Base-by-base conservation (phyloP, 176 grass and related monocot genomes). In the Zea mays region DNA sequence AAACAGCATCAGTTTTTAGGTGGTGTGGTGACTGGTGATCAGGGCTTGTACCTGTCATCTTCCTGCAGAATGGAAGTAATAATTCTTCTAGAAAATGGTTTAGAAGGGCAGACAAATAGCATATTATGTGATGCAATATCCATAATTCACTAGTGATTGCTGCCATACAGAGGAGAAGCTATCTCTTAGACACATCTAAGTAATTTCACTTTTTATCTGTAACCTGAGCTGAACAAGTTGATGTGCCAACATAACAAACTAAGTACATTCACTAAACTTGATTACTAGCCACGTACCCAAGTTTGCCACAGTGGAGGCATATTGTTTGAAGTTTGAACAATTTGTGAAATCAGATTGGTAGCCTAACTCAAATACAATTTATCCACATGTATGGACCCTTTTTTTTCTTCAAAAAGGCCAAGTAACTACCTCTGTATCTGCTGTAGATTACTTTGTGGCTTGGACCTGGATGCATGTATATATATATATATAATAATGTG, bases 401-500 rank as follows among this genome's bases (percentile, higher is more conserved):
- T 75, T 45, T 85, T 17, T 75, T 15, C 6, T 76, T 55, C 27
- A 69, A 64, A 64, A 52, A 10, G 6, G 61, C 17, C 5, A 63
- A 1, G 6, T 3, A 4, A 21, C 21, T 40, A 35, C 21, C 11
- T 52, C 57, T 43, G 14, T 79, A 62, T 45, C 49, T 79, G 7
- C 9, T n/a, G 10, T 35, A 55, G 27, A 15, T 27, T 64, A 49
- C 12, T 69, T 15, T 43, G 1, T 54, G 17, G 43, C n/a, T 5
- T 83, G 3, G 36, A 44, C 61, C 71, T 15, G 5, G 49, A 50
- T 65, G 15, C 1, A 2, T 77, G 42, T 54, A 59, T 69, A 57
- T 76, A 70, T 54, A 59, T 69, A 57, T 76, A 70, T 8, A 57
- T 3, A 4, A 10, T 65, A 57, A 69, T 73, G 39, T 73, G 68